Evolutionary conservation across 2,329 filamentous ascomycete genomes (phyloP).

Genomic region (Colletotrichum chlorophyti): DNA sequence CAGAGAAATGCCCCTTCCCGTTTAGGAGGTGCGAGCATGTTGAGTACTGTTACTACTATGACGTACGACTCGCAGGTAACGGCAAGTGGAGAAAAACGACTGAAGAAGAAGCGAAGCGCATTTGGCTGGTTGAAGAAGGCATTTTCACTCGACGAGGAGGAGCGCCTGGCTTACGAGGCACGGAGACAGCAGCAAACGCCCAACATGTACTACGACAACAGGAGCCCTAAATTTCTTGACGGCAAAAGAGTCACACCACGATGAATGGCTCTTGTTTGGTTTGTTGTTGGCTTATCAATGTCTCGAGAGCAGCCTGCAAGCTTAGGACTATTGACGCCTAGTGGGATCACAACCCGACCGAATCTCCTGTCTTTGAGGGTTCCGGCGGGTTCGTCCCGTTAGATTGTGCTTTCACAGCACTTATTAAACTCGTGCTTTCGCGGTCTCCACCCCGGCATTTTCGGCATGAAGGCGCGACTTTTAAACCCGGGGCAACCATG

Average conservation of each 20-base stretch:
- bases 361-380: not conserved
- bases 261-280: too few species aligned
- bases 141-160: slow-evolving; percentile 69
- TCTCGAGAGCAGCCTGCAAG: too few species aligned
- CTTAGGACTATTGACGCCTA: too few species aligned
- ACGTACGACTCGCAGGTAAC: slow-evolving; percentile 47
- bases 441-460: not conserved
- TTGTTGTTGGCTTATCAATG: too few species aligned
- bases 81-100: slow-evolving; percentile 42
- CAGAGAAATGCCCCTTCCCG: slow-evolving; percentile 58
- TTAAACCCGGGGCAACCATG: slow-evolving; percentile 16
- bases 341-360: not conserved
- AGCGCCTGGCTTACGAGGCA: slow-evolving; percentile 65
- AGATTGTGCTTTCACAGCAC: not conserved
- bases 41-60: slow-evolving; percentile 60
- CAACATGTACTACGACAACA: slow-evolving; percentile 57
- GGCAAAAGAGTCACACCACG: slow-evolving; percentile 52
- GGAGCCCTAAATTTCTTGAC: slow-evolving; percentile 62
- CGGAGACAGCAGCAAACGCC: slow-evolving; percentile 52
- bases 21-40: slow-evolving; percentile 61
- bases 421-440: not conserved
- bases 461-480: slow-evolving; percentile 2
- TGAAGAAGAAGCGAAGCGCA: slow-evolving; percentile 72
- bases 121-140: slow-evolving; percentile 75
- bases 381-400: not conserved